phyloP scores from a whole-genome alignment of 1,139 yeast genomes.

The Yamadazyma buinensis region DNA sequence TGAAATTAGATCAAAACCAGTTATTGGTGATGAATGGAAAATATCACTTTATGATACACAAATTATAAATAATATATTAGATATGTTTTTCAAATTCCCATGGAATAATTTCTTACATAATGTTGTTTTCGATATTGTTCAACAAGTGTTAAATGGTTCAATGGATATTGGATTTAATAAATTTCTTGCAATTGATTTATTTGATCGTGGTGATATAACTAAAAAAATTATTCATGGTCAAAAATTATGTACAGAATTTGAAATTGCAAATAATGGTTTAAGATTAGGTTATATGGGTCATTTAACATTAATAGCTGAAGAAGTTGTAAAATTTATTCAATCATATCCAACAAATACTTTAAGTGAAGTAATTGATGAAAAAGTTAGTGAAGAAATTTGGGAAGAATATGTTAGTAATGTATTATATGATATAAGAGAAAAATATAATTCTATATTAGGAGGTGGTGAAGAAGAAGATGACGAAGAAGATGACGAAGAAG shows the following conservation, averaged over 20 bases:
- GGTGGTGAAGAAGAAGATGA: constrained; percentile 50
- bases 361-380: constrained; percentile 56
- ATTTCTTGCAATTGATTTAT: constrained; percentile 81
- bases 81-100: constrained; percentile 88
- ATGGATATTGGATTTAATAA: constrained; percentile 89
- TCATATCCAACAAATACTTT: constrained; percentile 61
- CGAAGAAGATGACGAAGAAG: constrained; percentile 35
- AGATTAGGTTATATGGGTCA: constrained; percentile 98
- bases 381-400: constrained; percentile 68
- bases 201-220: constrained; percentile 75
- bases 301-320: constrained; percentile 91
- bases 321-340: constrained; percentile 89
- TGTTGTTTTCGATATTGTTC: constrained; percentile 95
- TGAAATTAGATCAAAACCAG: constrained; percentile 64
- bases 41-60: constrained; percentile 81
- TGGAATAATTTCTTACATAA: constrained; percentile 98
- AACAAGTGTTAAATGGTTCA: constrained; percentile 91
- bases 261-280: constrained; percentile 55
- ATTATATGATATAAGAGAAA: constrained; percentile 84
- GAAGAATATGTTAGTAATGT: constrained; percentile 79
- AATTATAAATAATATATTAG: constrained; percentile 70
- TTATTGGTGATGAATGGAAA: constrained; percentile 86
- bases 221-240: constrained; percentile 82
- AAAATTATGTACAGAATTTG: constrained; percentile 66
- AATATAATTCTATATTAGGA: constrained; percentile 92